Evolutionary conservation across 345 rosid genomes (phyloP), one percentile per base, ranked within the genome.

Genomic region (Triadica sebifera): DNA sequence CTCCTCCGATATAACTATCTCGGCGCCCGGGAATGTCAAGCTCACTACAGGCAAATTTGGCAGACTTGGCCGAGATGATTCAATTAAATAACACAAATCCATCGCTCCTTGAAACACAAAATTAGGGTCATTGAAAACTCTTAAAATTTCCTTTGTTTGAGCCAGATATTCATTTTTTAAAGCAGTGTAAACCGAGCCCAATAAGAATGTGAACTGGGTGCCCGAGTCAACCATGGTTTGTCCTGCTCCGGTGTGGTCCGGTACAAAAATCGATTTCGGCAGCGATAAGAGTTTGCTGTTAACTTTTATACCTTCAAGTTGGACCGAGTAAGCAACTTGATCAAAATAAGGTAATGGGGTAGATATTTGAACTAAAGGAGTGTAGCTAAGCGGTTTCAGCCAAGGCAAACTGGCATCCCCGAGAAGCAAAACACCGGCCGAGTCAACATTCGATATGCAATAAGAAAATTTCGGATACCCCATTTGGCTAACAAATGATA

Each of bases 161-260:
- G 55, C 49, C 6, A 82, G 19, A 73, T 85, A 91, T 70, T 91
- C 94, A 24, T 63, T 78, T 81, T 53, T 86, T 56, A 91, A 70
- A 0, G 92, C 91, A 0, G 81, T 71, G 69, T 91, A 91, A 74
- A 85, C 94, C 74, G 88, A 85, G 13, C 97, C 92, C 74, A 91
- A 11, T 12, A 91, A 43, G 72, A 91, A 91, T 0, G 92, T 85
- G 72, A 89, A 91, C 1, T 91, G 97, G 24, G 97, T 91, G 25
- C 94, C 94, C 50, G 97, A 89, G 78, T 91, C 97, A 0, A 91
- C 88, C 88, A 86, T 91, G 0, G 97, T 91, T 78, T 91, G 97
- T 57, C 97, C 97, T 0, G 97, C 97, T 22, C 94, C 97, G 34
- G 97, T 91, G 62, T 91, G 94, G 63, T 91, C 97, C 56, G 91